Evolutionary conservation across 495 filamentous ascomycete species (phyloP).

Genomic region (Ramalina peruviana): DNA sequence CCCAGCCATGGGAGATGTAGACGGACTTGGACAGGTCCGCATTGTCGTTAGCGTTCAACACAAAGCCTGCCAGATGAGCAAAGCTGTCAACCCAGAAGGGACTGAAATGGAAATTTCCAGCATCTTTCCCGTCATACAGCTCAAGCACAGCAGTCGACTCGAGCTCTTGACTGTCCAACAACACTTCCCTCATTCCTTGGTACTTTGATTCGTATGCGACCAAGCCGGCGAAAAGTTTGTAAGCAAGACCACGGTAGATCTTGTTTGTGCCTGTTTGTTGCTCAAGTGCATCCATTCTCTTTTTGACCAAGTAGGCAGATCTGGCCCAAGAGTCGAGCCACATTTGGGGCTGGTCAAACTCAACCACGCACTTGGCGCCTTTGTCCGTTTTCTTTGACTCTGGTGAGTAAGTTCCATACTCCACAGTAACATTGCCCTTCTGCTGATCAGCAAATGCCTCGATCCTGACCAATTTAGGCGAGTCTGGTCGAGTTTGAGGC

Average conservation of each 20-base stretch:
- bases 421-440: no score
- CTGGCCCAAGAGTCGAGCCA: conserved; percentile 33
- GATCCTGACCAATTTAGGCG: neutral
- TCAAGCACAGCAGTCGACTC: conserved; percentile 19
- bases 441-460: neutral
- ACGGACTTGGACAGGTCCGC: conserved; percentile 42
- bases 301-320: conserved; percentile 29
- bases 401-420: no score
- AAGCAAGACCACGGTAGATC: conserved; percentile 45
- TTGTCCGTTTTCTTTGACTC: neutral
- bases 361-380: conserved; percentile 2
- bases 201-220: conserved; percentile 49
- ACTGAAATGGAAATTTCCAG: conserved; percentile 37
- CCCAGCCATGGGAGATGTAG: conserved; percentile 52
- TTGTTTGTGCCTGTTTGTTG: conserved; percentile 18
- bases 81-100: conserved; percentile 43
- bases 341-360: conserved; percentile 4
- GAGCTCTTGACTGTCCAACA: conserved; percentile 13
- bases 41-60: conserved; percentile 50
- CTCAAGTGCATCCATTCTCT: conserved; percentile 29
- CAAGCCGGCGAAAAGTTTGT: conserved; percentile 50
- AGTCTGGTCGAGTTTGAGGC: no score
- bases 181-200: conserved; percentile 37
- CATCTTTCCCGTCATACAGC: conserved; percentile 29
- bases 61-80: conserved; percentile 50